Evolutionary conservation across 768 basidiomycete species (phyloP).

Genomic region (Boletus vinaceobasis): DNA sequence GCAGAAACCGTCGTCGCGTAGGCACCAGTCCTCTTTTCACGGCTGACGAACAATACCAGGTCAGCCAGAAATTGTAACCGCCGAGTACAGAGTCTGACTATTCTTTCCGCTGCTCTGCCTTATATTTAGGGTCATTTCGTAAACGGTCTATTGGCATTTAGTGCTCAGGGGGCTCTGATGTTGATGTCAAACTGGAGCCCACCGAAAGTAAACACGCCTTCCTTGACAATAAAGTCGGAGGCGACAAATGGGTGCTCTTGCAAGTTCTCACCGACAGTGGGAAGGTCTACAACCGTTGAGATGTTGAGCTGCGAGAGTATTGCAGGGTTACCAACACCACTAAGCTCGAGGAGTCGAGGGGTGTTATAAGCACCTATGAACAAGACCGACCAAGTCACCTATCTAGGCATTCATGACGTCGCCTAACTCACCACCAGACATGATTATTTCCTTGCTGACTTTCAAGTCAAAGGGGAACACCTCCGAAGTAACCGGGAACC

Average conservation of each 20-base stretch:
- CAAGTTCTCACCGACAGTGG: constrained; percentile 19
- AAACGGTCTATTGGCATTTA: not conserved
- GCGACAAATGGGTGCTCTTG: constrained; percentile 15
- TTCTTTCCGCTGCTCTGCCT: constrained; percentile 9
- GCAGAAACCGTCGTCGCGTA: constrained; percentile 14
- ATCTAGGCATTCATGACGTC: not conserved
- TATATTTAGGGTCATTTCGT: constrained; percentile 11
- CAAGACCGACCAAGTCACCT: not conserved
- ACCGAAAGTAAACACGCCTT: constrained; percentile 14
- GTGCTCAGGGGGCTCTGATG: accelerated
- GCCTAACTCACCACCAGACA: constrained; percentile 1
- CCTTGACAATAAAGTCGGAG: constrained; percentile 14
- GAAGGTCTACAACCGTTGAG: constrained; percentile 7
- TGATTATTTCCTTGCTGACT: constrained; percentile 6
- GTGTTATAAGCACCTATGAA: constrained; percentile 14
- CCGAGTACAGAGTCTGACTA: constrained; percentile 9
- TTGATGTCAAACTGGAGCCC: not conserved
- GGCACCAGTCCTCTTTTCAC: constrained; percentile 10
- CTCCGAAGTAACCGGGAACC: not conserved
- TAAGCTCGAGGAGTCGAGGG: constrained; percentile 18
- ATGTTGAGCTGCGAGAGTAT: constrained; percentile 15
- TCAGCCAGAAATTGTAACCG: not conserved
- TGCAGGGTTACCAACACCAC: constrained; percentile 12
- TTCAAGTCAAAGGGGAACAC: not conserved
- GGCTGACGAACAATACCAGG: not conserved